Base-by-base conservation (phyloP, 2,329 filamentous ascomycete genomes). In the Polytolypa hystricis region DNA sequence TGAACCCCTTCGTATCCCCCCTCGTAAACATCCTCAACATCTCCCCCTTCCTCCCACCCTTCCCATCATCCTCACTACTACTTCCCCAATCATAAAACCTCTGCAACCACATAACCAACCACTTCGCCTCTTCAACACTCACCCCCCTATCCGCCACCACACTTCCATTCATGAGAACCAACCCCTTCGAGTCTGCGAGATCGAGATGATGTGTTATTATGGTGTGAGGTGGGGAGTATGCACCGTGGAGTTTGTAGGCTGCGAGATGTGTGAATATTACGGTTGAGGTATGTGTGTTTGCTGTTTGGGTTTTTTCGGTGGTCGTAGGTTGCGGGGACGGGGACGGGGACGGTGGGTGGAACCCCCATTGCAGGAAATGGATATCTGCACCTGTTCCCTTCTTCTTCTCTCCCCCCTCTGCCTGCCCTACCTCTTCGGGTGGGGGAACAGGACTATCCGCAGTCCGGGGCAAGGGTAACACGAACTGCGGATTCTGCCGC, bases 361-460 rank as follows among this genome's bases (percentile, higher is more conserved):
- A 95, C 0, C 82, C 83, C 85, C 93, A 98, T 62, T 98, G 89
- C 43, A 98, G 63, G 60, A 93, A 94, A 62, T 98, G 91, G 30
- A 98, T 86, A 60, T 96, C 91, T 31, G 86, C 84, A 32, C 51
- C 53, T 14, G 50, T 60, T 40, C 39, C 49, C 29, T 44, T 56
- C 1, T 26, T 38, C 14, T 46, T 42, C 6, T 46, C 49, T 21
- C 43, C 37, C 2, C 47, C 45, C 4, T 44, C 44, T 3, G 43
- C 39, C 4, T 43, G 46, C 31, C 64, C 62, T 4, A 46, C 39
- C 0, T 43, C 21, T 23, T 39, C 33, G 14, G 38, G 36, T 28
- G 12, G 33, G 21, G 18, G 21, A 11, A 39, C 40, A 11, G 49
- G 46, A 14, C 44, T 38, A 9, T 44, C 59, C 34, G 49, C 43